phyloP scores from a whole-genome alignment of 495 filamentous ascomycete genomes.

The Daldinia vernicosa region DNA sequence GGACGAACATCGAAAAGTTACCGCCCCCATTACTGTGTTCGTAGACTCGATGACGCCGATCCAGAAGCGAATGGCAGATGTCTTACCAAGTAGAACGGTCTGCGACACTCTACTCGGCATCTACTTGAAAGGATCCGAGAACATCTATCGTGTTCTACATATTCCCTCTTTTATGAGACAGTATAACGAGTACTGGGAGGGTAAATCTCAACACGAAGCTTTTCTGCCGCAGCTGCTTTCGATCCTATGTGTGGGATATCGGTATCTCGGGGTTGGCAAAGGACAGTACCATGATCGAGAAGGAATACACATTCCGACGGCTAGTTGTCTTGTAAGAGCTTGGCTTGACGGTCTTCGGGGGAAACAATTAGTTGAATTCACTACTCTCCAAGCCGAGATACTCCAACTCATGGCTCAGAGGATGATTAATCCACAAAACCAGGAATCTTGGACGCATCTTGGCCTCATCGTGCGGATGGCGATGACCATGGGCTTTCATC shows the following conservation, averaged over 20 bases:
- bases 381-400: constrained; percentile 50
- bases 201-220: constrained; percentile 38
- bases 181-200: constrained; percentile 56
- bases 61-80: constrained; percentile 54
- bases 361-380: constrained; percentile 50
- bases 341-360: constrained; percentile 52
- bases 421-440: constrained; percentile 48
- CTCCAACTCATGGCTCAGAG: constrained; percentile 50
- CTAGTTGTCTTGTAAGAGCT: constrained; percentile 49
- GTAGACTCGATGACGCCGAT: constrained; percentile 53
- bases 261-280: constrained; percentile 44
- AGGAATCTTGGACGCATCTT: constrained; percentile 51
- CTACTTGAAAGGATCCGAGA: constrained; percentile 58
- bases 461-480: constrained; percentile 53
- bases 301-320: constrained; percentile 52
- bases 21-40: constrained; percentile 50
- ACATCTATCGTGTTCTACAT: constrained; percentile 60
- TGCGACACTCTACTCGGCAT: constrained; percentile 51
- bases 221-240: constrained; percentile 58
- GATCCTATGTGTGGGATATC: constrained; percentile 49
- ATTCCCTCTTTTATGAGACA: constrained; percentile 56
- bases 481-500: constrained; percentile 55
- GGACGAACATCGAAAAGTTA: constrained; percentile 46
- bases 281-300: constrained; percentile 45
- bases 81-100: constrained; percentile 46